Evolutionary conservation across 352 stramenopile species (phyloP).

Genomic region (Thalassiosira mediterranea): DNA sequence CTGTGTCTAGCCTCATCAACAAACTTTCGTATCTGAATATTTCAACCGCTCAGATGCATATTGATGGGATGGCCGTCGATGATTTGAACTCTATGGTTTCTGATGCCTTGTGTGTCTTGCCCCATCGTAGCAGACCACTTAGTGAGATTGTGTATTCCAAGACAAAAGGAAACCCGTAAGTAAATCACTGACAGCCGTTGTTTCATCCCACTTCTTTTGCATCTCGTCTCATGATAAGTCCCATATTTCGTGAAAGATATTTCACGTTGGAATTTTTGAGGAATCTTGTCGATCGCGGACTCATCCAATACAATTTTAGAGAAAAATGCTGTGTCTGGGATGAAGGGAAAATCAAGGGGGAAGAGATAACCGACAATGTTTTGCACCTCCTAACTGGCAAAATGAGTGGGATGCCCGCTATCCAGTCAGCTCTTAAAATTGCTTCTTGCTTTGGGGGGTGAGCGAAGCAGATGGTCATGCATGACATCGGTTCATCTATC

Average conservation of each 20-base stretch:
- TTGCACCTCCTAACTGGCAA: slow-evolving; percentile 12
- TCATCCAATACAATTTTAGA: slow-evolving; percentile 21
- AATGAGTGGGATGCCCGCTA: slow-evolving; percentile 4
- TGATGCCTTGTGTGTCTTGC: slow-evolving; percentile 40
- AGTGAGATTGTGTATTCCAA: slow-evolving; percentile 13
- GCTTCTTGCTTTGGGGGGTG: slow-evolving; percentile 15
- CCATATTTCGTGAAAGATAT: too few species aligned
- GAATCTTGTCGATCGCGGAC: not conserved
- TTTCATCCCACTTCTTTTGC: too few species aligned
- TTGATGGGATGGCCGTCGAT: slow-evolving; percentile 30
- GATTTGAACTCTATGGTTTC: slow-evolving; percentile 56
- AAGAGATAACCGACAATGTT: slow-evolving; percentile 25
- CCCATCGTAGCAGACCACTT: slow-evolving; percentile 13
- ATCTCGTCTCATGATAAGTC: too few species aligned
- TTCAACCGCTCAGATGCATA: slow-evolving; percentile 11
- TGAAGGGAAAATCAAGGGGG: slow-evolving; percentile 7
- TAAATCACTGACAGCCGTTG: too few species aligned
- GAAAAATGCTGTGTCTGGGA: slow-evolving; percentile 24
- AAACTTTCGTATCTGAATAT: slow-evolving; percentile 19
- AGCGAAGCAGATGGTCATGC: not conserved
- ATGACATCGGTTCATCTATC: not conserved
- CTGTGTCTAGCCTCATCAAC: slow-evolving; percentile 31
- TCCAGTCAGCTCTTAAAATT: slow-evolving; percentile 12
- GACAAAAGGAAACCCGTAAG: slow-evolving; percentile 19
- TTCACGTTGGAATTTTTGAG: slow-evolving; percentile 21